Base-by-base conservation (phyloP, 1,284 basidiomycete genomes). In the Chalciporus sp. region DNA sequence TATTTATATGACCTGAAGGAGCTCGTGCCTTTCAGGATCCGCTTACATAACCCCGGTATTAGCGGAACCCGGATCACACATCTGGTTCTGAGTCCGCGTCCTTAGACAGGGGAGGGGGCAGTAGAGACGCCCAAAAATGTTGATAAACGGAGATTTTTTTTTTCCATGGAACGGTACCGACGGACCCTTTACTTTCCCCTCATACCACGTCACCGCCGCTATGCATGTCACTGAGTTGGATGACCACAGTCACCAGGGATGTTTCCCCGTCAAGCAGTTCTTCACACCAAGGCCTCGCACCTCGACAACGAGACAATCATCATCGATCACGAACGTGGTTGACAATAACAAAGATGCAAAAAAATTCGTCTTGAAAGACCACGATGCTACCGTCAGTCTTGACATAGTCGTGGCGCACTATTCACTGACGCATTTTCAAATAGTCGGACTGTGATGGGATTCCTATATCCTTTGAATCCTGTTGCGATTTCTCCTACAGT, bases 381-480 rank as follows among this genome's bases (percentile, higher is more conserved):
- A 55, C 37, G 47, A 45, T 19, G 20, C 20, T 27, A 33, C 49
- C 20, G 67, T 68, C 9, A 9, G 64, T 66, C 19, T 19, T n/a
- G 4, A 40, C 48, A 8, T 33, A 17, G 46, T 42, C 14, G 19
- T 10, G 14, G 43, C 3, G 1, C 20, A 11, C 11, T 12, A 17
- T 51, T 47, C 31, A 26, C 52, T 65, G 23, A 61, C 40, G 9
- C 20, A 44, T 45, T 40, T 31, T 26, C 33, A 4, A 35, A 46
- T 43, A 67, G 68, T 31, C 44, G 12, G 46, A 16, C 39, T 58
- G 53, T 27, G 54, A 47, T n/a, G 57, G 55, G 19, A 54, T 67
- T 31, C 67, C 66, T 20, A 47, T 71, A 27, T 68, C 58, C 4
- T 68, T 71, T n/a, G 68, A 60, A 37, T 71, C 68, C 11, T 69